Conservation (phyloP, 106 monocot species). For the Dioscorea alata region DNA sequence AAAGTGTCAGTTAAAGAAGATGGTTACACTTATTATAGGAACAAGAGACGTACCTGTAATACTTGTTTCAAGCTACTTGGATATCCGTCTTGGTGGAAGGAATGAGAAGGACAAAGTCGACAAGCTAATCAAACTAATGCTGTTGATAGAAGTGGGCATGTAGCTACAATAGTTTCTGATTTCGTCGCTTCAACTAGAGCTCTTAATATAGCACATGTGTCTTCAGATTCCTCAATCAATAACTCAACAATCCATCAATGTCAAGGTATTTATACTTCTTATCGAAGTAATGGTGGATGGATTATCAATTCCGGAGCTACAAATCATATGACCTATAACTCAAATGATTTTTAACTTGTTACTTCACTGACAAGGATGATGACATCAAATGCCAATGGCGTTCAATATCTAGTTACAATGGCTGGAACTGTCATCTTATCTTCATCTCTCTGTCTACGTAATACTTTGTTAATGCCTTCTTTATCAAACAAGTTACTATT, state of each 20-base stretch:
- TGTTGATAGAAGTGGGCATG: too few species aligned
- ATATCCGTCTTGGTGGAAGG: slow-evolving; percentile 8
- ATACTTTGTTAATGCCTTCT: too few species aligned
- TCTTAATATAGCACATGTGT: too few species aligned
- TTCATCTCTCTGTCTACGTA: neutral
- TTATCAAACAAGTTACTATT: too few species aligned
- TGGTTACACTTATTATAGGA: neutral
- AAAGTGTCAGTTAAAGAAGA: neutral
- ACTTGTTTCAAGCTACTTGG: slow-evolving; percentile 10
- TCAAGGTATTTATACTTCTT: neutral
- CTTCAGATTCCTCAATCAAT: neutral
- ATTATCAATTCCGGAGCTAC: neutral
- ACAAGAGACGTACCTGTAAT: neutral
- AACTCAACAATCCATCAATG: neutral
- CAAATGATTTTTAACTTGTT: neutral
- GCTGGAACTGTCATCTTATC: neutral
- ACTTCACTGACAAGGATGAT: neutral
- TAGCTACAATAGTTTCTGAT: neutral
- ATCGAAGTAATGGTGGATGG: neutral
- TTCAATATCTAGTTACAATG: neutral
- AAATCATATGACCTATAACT: neutral
- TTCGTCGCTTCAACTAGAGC: neutral
- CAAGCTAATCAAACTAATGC: neutral
- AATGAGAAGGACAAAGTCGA: neutral
- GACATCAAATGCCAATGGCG: neutral